These are phyloP conservation scores for Shiraia bambusicola DNA, from an alignment of 2,329 filamentous ascomycete species.

Conservation along the genomic window DNA sequence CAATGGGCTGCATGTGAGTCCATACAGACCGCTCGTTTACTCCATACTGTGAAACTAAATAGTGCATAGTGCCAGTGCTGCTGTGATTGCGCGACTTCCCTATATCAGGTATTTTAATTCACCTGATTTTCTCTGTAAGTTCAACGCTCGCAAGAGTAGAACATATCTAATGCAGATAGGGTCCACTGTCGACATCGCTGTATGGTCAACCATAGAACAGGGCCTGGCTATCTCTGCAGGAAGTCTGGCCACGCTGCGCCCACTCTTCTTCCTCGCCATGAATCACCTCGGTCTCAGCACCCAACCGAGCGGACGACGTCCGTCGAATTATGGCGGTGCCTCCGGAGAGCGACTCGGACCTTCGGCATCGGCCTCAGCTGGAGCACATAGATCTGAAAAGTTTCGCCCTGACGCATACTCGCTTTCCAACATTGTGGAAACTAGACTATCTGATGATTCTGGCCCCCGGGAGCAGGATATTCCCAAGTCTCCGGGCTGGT, in stretches of 20 bases:
- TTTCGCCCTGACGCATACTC: constrained; percentile 25
- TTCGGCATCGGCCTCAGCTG: constrained; percentile 9
- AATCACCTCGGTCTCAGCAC: constrained; percentile 28
- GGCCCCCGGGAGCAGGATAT: background rate
- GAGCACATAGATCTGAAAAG: constrained; percentile 18
- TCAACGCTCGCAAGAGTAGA: background rate
- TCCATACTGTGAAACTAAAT: constrained; percentile 6
- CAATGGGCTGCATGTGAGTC: constrained; percentile 53
- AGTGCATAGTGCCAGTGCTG: constrained; percentile 30
- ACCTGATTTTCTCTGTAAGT: constrained; percentile 38
- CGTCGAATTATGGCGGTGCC: constrained; percentile 22
- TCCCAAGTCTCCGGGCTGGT: constrained; percentile 19
- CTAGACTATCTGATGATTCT: constrained; percentile 18
- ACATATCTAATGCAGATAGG: constrained; percentile 13
- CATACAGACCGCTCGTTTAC: background rate
- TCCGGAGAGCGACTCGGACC: constrained; percentile 10
- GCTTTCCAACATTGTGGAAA: constrained; percentile 19
- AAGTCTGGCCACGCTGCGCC: constrained; percentile 39
- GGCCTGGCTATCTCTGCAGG: constrained; percentile 42
- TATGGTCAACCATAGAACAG: constrained; percentile 42
- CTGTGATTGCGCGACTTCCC: constrained; percentile 35
- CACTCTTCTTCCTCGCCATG: constrained; percentile 32
- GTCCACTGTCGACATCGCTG: constrained; percentile 40
- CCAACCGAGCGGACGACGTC: constrained; percentile 19
- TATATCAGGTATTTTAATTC: constrained; percentile 32